Conservation (phyloP, 257 asterid genomes). For the Leptodermis oblonga region DNA sequence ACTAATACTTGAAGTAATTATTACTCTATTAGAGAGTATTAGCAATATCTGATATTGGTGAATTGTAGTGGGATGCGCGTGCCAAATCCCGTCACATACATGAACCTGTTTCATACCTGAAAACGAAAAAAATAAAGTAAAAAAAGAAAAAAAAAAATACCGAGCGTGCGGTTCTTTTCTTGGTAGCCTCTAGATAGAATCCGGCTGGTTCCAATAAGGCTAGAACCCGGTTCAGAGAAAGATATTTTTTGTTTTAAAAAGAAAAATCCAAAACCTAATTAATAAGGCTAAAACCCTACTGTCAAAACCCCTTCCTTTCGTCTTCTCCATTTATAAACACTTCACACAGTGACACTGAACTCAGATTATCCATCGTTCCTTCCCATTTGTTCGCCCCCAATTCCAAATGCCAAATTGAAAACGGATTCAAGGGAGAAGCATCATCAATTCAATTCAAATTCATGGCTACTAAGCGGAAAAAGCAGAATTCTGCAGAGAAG, state of each 20-base stretch:
- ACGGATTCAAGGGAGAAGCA: background rate
- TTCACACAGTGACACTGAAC: constrained; percentile 7
- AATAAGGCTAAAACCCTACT: constrained; percentile 67
- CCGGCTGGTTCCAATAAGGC: background rate
- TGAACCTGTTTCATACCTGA: too few relatives aligned
- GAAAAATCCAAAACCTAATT: background rate
- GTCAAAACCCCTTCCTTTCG: constrained; percentile 35
- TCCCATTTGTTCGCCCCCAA: background rate
- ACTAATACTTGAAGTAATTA: too few relatives aligned
- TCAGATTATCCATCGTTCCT: constrained; percentile 2
- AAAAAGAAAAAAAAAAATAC: too few relatives aligned
- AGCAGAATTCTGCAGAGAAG: constrained; percentile 12
- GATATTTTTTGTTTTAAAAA: constrained; percentile 9
- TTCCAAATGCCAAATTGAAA: constrained; percentile 26
- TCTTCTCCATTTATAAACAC: constrained; percentile 29
- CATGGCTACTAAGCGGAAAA: constrained; percentile 43
- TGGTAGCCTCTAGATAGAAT: background rate
- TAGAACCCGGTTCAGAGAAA: background rate
- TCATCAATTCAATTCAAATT: constrained; percentile 23
- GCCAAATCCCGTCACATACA: too few relatives aligned
- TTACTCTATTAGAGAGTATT: too few relatives aligned
- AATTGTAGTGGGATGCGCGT: too few relatives aligned
- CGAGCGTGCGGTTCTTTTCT: too few relatives aligned
- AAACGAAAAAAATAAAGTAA: too few relatives aligned
- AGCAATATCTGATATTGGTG: too few relatives aligned